Evolutionary conservation across 257 asterid species (phyloP).

Genomic region (Lavandula angustifolia): DNA sequence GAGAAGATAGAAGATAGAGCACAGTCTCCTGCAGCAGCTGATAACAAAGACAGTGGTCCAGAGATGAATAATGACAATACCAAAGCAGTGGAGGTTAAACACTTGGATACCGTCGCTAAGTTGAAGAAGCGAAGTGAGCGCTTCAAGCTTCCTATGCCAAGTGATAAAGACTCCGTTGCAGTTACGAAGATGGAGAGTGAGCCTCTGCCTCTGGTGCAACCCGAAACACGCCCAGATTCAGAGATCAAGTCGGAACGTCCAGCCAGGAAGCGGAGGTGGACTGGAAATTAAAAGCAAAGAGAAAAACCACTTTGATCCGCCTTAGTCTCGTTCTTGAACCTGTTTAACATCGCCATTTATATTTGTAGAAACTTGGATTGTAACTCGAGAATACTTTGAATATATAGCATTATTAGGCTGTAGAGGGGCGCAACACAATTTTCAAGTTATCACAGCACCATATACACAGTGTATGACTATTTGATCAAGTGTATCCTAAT

Average conservation of each 20-base stretch:
- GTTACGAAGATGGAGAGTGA: conserved; percentile 44
- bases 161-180: conserved; percentile 62
- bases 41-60: conserved; percentile 42
- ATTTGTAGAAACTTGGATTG: conserved; percentile 3
- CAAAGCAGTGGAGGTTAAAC: conserved; percentile 58
- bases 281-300: conserved; percentile 49
- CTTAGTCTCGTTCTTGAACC: conserved; percentile 9
- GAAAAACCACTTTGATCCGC: background rate
- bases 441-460: background rate
- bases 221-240: conserved; percentile 53
- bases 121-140: conserved; percentile 94
- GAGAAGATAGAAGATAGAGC: conserved; percentile 47
- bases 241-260: conserved; percentile 94
- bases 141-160: conserved; percentile 93
- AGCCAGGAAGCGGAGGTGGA: conserved; percentile 92
- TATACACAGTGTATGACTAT: conserved; percentile 11
- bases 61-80: conserved; percentile 44
- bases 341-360: background rate
- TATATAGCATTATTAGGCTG: conserved; percentile 23
- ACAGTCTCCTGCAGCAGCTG: conserved; percentile 35
- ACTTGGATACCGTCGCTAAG: conserved; percentile 89
- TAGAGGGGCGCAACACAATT: background rate
- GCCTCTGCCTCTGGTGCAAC: conserved; percentile 46
- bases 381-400: conserved; percentile 28
- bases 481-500: too few relatives aligned